A percentile compares a stretch with the other conserved stretches of the same genome.
These are phyloP conservation scores for Trichoderma asperellum DNA, from an alignment of 2,329 filamentous ascomycete genomes.

Conservation along the genomic window DNA sequence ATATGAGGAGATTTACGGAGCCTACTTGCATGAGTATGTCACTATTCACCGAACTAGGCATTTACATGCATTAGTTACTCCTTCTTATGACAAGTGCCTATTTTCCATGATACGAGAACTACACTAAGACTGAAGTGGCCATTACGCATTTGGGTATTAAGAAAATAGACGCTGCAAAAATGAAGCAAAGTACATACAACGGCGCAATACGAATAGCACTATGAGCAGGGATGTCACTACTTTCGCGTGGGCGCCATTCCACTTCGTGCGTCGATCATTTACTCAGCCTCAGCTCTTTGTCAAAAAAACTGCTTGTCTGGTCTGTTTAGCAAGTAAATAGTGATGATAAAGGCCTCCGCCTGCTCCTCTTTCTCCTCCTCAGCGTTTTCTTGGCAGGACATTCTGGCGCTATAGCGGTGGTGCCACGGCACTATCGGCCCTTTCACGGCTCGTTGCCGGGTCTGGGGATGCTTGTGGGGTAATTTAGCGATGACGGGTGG, in stretches of 20 bases:
- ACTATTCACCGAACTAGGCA: constrained; percentile 17
- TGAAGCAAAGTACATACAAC: neutral
- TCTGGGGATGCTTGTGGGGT: constrained; percentile 24
- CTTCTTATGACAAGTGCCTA: neutral
- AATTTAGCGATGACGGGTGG: neutral
- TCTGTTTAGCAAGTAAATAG: neutral
- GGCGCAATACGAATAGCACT: neutral
- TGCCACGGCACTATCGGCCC: constrained; percentile 24
- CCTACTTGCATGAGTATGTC: neutral
- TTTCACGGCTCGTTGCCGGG: constrained; percentile 21
- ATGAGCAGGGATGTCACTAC: neutral
- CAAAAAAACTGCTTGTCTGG: neutral
- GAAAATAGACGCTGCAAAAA: neutral
- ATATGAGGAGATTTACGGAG: neutral
- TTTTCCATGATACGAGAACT: neutral
- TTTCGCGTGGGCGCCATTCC: neutral
- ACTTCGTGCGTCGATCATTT: neutral
- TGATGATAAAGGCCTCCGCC: neutral
- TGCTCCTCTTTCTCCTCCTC: neutral
- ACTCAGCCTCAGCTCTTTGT: neutral
- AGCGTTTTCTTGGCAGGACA: neutral
- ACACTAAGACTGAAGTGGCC: neutral
- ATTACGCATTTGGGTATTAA: neutral
- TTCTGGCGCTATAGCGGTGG: neutral
- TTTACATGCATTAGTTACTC: neutral